These are phyloP conservation scores for Beta corolliflora DNA, from an alignment of 179 eudicot genomes.

Conservation along the genomic window DNA sequence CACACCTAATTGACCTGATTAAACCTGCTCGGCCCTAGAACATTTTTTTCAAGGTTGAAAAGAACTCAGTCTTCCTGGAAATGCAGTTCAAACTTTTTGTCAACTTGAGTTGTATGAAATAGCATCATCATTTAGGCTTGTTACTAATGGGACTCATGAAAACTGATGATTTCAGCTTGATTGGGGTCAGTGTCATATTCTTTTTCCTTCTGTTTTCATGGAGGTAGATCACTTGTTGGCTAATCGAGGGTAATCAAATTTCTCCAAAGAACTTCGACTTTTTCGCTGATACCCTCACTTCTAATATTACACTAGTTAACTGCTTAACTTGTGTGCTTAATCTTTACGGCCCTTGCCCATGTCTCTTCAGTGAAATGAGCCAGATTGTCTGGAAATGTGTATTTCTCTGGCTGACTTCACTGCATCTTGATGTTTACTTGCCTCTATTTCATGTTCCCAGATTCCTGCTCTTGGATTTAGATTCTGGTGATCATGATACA, in stretches of 20 bases:
- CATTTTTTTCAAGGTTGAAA: too few species aligned
- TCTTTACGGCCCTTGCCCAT: background rate
- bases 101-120: background rate
- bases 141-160: background rate
- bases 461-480: background rate
- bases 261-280: background rate
- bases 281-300: background rate
- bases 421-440: background rate
- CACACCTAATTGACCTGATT: too few species aligned
- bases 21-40: too few species aligned
- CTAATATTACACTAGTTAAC: background rate
- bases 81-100: background rate
- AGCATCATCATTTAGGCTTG: background rate
- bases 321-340: background rate
- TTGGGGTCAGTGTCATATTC: too few species aligned
- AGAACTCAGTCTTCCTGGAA: background rate
- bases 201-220: background rate
- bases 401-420: background rate
- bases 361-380: background rate
- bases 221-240: background rate
- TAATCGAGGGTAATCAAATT: background rate
- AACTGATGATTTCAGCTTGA: background rate
- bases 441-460: background rate
- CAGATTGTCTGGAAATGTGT: background rate
- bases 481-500: background rate